These are phyloP conservation scores for Dalechampia spathulata DNA, from an alignment of 441 rosid species.

Conservation along the genomic window DNA sequence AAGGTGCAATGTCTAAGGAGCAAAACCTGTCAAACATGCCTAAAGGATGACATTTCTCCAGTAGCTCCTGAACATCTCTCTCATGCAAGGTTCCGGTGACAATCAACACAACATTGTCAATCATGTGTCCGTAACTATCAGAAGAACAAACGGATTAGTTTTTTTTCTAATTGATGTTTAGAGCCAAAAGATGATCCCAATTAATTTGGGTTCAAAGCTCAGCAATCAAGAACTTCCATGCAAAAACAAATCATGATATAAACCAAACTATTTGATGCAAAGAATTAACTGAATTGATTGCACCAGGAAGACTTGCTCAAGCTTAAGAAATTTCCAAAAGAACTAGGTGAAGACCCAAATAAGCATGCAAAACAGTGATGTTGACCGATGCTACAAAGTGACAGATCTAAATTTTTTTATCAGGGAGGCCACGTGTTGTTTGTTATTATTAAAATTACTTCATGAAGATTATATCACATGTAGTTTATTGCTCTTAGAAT, in stretches of 20 bases:
- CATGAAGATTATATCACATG: no score
- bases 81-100: slow-evolving; percentile 97
- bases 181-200: no score
- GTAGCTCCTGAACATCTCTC: slow-evolving; percentile 93
- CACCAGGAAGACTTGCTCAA: background rate
- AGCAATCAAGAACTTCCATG: no score
- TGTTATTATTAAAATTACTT: no score
- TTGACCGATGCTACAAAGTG: no score
- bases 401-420: no score
- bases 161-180: no score
- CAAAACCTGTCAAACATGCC: slow-evolving; percentile 99
- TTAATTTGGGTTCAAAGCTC: no score
- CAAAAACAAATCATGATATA: background rate
- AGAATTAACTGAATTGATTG: background rate
- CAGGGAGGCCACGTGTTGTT: no score
- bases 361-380: no score
- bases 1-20: background rate
- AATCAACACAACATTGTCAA: slow-evolving; percentile 96
- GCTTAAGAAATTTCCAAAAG: background rate
- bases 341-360: background rate
- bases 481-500: no score
- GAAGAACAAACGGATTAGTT: slow-evolving; percentile 14
- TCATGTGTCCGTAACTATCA: slow-evolving; percentile 94
- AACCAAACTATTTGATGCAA: background rate
- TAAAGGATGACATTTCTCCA: slow-evolving; percentile 96